Evolutionary conservation across 805 yeast genomes (phyloP), one percentile per base, ranked within the genome.

Genomic region (Clavispora asparagi): DNA sequence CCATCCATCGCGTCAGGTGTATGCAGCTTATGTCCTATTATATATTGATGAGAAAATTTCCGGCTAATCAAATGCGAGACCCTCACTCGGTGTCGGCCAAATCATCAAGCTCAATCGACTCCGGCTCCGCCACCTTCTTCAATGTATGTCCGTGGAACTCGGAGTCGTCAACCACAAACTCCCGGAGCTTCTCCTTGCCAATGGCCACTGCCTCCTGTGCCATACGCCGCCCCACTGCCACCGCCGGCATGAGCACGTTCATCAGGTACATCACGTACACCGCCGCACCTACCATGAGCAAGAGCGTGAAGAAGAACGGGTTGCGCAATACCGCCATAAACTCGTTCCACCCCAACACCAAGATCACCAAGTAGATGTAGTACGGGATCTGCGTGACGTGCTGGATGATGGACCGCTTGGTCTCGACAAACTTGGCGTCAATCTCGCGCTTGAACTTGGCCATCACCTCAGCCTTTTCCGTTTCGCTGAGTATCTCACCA

Each of bases 341-440:
- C 71, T 94, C 97, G 64, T 91, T 91, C 97, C 97, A 94, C 9
- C 99, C 99, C 19, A 94, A 71, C 3, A 87, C 81, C 2, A 85
- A 63, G 23, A 94, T 68, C 12, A 92, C 59, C 10, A 81, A 67
- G 67, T 88, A 90, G 47, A 94, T 80, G 71, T 85, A 94, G 53
- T 82, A 71, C 4, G 99, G 99, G 47, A 94, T 85, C 48, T 84
- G 82, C 0, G 96, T 81, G 11, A 82, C 78, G 41, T 85, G 83
- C 51, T 83, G 85, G 40, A 90, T 77, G 44, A 87, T 82, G 3
- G 96, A 86, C 53, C 97, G 79, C 64, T 87, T 91, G 16, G 97
- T 90, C 58, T 91, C 97, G 41, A 92, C 72, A 50, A 81, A 91
- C 39, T 83, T 75, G 9, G 91, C 80, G 61, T 90, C 95, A 17